Evolutionary conservation across 345 rosid species (phyloP).

Genomic region (Populus nigra): DNA sequence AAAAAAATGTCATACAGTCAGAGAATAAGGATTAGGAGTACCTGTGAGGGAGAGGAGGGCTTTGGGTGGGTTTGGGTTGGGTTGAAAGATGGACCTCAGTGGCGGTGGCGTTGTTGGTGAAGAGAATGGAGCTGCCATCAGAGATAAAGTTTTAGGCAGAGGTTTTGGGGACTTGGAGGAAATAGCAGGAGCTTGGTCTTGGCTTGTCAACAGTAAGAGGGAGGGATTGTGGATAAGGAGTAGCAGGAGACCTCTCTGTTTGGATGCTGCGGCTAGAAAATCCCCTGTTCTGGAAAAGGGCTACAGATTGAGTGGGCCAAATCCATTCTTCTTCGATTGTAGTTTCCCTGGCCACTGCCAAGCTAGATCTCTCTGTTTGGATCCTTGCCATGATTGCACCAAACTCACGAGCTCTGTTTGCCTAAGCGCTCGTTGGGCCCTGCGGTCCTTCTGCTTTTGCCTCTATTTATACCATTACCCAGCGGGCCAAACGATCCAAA

Average conservation of each 20-base stretch:
- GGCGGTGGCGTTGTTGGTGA: constrained; percentile 19
- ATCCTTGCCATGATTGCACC: background rate
- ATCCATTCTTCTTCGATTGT: background rate
- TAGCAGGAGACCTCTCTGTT: background rate
- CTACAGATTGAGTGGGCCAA: background rate
- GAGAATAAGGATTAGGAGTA: background rate
- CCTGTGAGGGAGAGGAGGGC: constrained; percentile 45
- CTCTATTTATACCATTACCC: background rate
- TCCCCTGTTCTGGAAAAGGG: background rate
- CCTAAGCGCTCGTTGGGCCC: background rate
- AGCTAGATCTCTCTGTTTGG: too few species aligned
- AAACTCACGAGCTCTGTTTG: background rate
- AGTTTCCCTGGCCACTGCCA: too few species aligned
- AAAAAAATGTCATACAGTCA: too few species aligned
- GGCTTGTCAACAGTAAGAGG: background rate
- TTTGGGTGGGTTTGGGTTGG: constrained; percentile 39
- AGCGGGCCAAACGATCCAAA: background rate
- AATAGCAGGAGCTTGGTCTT: background rate
- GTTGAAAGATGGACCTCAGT: constrained; percentile 32
- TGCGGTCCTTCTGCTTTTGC: background rate
- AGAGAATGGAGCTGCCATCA: constrained; percentile 61
- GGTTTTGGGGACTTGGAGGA: background rate
- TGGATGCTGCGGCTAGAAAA: background rate
- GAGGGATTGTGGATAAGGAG: constrained; percentile 29
- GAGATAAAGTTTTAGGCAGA: too few species aligned